Evolutionary conservation across 805 yeast species (phyloP), one percentile per base, ranked within the genome.

Genomic region (Ascoidea rubescens): DNA sequence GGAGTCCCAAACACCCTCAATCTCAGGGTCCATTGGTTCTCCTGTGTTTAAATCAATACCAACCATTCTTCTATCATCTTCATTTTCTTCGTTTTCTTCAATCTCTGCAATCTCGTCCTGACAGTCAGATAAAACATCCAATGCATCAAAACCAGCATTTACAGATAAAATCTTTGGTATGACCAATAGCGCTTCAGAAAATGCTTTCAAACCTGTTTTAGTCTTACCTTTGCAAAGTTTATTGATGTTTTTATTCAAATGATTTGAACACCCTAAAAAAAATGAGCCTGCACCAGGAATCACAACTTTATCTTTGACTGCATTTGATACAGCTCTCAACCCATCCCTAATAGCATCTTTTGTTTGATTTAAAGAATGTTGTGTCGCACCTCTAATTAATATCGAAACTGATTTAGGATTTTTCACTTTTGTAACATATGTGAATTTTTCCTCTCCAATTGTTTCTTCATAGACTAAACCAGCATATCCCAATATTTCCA

Each of bases 291-390:
- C 99, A 56, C 99, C 99, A 5, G 99, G 96, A 48, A 93, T 82
- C 46, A 93, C 82, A 46, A 84, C 70, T 60, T 80, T 78, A 67
- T 93, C 99, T 62, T 81, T 85, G 51, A 93, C 71, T 42, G 90
- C 93, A 64, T 93, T 93, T 47, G 95, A 81, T 16, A 93, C 97
- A 1, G 97, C 89, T 59, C 99, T 80, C 54, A 93, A 74, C 42
- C 99, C 99, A 66, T 93, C 99, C 66, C 99, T 81, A 28, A 95
- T 89, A 1, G 99, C 98, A 65, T 93, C 99, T 65, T 90, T 88
- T 42, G 95, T 86, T 71, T 93, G 99, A 62, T 80, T 85, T 59
- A 93, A 77, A 46, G 87, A 80, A 67, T 91, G 93, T 58, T 81
- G 80, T 54, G 95, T 91, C 50, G 96, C 90, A 30, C 97, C 99